Conservation (phyloP, 176 grass and related monocot genomes). For the Phyllostachys edulis region DNA sequence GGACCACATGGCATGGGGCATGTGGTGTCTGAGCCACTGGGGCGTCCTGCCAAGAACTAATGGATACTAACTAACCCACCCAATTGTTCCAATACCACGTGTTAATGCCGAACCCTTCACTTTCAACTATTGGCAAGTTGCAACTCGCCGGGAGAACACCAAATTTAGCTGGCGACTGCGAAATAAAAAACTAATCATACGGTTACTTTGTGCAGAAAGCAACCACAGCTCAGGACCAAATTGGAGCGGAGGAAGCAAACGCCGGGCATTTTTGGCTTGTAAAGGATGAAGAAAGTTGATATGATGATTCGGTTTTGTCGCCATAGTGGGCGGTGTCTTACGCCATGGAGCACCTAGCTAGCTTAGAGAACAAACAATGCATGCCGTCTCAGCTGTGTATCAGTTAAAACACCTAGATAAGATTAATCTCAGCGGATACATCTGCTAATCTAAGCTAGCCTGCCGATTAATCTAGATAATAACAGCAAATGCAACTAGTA, state of each 20-base stretch:
- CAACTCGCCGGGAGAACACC: not conserved
- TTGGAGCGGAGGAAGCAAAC: not conserved
- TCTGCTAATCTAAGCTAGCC: not conserved
- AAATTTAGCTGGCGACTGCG: not conserved
- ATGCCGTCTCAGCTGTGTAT: not conserved
- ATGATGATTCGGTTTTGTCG: slow-evolving; percentile 13
- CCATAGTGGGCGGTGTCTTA: slow-evolving; percentile 10
- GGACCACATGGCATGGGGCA: slow-evolving; percentile 5
- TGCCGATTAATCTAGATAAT: not conserved
- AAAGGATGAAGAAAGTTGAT: slow-evolving; percentile 5
- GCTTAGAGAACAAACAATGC: not conserved
- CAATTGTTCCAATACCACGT: slow-evolving; percentile 8
- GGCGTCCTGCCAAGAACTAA: slow-evolving; percentile 7
- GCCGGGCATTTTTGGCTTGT: not conserved
- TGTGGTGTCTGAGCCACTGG: slow-evolving; percentile 27
- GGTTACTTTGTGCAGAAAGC: slow-evolving; percentile 36
- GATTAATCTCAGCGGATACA: not conserved
- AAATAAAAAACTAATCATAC: not conserved
- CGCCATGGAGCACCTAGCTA: slow-evolving; percentile 31
- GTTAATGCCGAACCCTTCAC: slow-evolving; percentile 7
- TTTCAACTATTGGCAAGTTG: slow-evolving; percentile 4
- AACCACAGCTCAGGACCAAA: slow-evolving; percentile 22
- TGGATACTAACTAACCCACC: not conserved
- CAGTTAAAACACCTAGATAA: not conserved
- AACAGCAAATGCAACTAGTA: not conserved